Conservation (phyloP, 2,329 filamentous ascomycete genomes). For the Aquanectria penicillioides region DNA sequence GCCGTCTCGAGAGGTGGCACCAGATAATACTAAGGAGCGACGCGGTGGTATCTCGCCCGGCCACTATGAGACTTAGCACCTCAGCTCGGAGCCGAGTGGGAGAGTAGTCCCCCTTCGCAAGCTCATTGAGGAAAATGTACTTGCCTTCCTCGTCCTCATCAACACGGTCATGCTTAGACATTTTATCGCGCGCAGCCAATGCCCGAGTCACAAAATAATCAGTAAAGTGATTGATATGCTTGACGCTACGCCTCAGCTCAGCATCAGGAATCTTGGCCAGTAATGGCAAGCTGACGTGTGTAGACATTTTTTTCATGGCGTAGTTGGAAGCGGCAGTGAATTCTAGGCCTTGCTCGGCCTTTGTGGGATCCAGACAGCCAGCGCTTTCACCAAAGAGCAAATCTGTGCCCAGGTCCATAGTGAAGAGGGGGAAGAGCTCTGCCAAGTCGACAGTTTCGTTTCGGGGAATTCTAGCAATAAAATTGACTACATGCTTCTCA, state of each 20-base stretch:
- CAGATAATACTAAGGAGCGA: slow-evolving; percentile 46
- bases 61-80: slow-evolving; percentile 47
- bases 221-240: slow-evolving; percentile 5
- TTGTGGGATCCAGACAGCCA: background rate
- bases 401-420: slow-evolving; percentile 9
- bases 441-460: slow-evolving; percentile 5
- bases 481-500: slow-evolving; percentile 7
- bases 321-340: slow-evolving; percentile 3
- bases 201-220: slow-evolving; percentile 1
- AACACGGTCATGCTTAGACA: background rate
- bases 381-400: slow-evolving; percentile 2
- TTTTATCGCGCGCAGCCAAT: background rate
- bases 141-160: background rate
- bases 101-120: background rate
- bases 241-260: slow-evolving; percentile 2
- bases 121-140: slow-evolving; percentile 15
- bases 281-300: background rate
- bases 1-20: slow-evolving; percentile 47
- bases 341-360: background rate
- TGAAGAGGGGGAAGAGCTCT: slow-evolving; percentile 12
- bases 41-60: slow-evolving; percentile 52
- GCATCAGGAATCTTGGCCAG: slow-evolving; percentile 3
- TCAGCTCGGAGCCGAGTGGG: slow-evolving; percentile 20
- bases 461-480: background rate
- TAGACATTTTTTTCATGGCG: slow-evolving; percentile 13